Evolutionary conservation across 352 stramenopile genomes (phyloP).

Genomic region (Pythium sp.): DNA sequence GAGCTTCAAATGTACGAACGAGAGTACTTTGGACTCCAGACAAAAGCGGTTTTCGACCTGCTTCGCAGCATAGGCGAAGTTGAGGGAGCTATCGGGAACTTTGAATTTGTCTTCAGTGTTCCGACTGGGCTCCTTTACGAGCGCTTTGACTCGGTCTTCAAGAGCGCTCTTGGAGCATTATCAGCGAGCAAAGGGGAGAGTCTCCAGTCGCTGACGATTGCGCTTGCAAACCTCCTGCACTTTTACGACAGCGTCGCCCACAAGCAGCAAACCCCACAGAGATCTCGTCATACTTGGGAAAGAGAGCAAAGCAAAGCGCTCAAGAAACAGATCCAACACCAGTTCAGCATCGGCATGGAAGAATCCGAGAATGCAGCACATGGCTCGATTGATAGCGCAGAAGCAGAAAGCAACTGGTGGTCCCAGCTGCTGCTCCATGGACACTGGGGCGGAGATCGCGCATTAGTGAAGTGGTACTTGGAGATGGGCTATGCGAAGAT

Average conservation of each 20-base stretch:
- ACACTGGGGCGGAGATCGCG: slow-evolving; percentile 30
- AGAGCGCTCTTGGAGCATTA: neutral
- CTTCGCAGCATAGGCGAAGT: slow-evolving; percentile 11
- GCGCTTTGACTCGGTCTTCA: slow-evolving; percentile 26
- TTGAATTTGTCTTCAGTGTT: slow-evolving; percentile 24
- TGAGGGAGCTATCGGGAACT: neutral
- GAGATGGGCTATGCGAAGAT: slow-evolving; percentile 45
- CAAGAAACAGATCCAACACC: slow-evolving; percentile 27
- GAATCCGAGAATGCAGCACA: neutral
- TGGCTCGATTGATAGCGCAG: neutral
- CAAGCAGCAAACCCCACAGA: slow-evolving; percentile 4
- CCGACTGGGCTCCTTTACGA: slow-evolving; percentile 25
- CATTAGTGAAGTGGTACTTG: slow-evolving; percentile 57
- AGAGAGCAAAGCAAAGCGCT: slow-evolving; percentile 38
- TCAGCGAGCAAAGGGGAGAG: neutral
- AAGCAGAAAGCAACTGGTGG: slow-evolving; percentile 26
- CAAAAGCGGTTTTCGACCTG: slow-evolving; percentile 49
- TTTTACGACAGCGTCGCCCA: slow-evolving; percentile 14
- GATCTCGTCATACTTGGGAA: slow-evolving; percentile 26
- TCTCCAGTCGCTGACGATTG: slow-evolving; percentile 28
- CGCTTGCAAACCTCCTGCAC: slow-evolving; percentile 42
- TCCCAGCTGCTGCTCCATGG: slow-evolving; percentile 43
- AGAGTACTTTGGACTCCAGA: slow-evolving; percentile 44
- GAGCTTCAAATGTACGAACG: slow-evolving; percentile 10
- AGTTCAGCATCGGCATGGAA: slow-evolving; percentile 26